Base-by-base conservation (phyloP, 176 grass and related monocot species). In the Oryza meridionalis region DNA sequence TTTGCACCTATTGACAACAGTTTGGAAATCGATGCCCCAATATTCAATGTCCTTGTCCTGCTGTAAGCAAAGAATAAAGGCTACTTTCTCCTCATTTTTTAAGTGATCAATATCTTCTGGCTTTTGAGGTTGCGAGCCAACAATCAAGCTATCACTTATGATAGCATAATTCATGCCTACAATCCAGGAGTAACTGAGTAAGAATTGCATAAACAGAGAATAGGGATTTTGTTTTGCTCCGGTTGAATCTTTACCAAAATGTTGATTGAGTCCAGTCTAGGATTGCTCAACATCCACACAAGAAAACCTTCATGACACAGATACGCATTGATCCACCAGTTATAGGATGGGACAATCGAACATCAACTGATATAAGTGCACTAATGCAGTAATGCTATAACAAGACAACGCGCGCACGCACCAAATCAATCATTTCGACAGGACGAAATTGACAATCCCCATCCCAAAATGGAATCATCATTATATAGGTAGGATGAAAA, bases 11-110 rank as follows among this genome's bases (percentile, higher is more conserved):
- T 21, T 84, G 31, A 94, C 21, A 88, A 96, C 84, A 82, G 85
- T 68, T 67, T 87, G 68, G 51, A 96, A 94, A 94, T 92, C 89
- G 83, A 94, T 92, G 17, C 91, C 87, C 93, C 96, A 98, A 50
- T 94, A 98, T 33, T 92, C 91, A 2, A 94, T 94, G 84, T 98
- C 93, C 84, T 88, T 95, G 51, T 98, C 93, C 86, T 95, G 93
- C 72, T 95, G 89, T 71, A 95, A 93, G 83, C 91, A 98, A 77
- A 98, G 85, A 78, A 98, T 90, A 65, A 79, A 95, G 3, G 91
- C 83, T 19, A 98, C 96, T 5, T 87, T 88, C 85, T 92, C 92
- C 83, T 84, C 87, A 82, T 90, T 19, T 90, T 92, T 93, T 72
- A 98, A 89, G 79, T 92, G 87, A 88, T 95, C 78, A 11, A 95